Percentiles rank a stretch among this genome's conserved stretches.
These are phyloP conservation scores for Pichia sp. DNA, from an alignment of 1,139 yeast genomes.

Conservation along the genomic window DNA sequence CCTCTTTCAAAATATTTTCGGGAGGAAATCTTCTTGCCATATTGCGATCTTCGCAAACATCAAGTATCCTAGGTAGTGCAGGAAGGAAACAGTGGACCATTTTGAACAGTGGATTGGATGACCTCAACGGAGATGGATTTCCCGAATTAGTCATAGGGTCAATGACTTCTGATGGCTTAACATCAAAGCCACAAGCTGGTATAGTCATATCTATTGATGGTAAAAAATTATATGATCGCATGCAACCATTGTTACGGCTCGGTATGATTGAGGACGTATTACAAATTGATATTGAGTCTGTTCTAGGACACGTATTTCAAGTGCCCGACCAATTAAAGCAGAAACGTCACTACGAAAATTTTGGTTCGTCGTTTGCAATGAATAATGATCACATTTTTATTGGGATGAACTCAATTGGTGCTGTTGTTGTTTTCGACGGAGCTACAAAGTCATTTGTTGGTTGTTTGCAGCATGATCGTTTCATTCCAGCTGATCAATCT, in stretches of 20 bases:
- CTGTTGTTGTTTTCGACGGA: constrained; percentile 26
- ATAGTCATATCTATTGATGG: constrained; percentile 34
- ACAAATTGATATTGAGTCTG: constrained; percentile 14
- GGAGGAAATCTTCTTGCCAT: constrained; percentile 14
- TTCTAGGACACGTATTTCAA: constrained; percentile 9
- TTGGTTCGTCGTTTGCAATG: constrained; percentile 28
- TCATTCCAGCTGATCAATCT: neutral
- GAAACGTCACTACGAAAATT: constrained; percentile 30
- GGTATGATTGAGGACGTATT: neutral
- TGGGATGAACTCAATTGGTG: constrained; percentile 29
- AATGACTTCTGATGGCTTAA: constrained; percentile 30
- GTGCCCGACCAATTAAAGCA: constrained; percentile 21
- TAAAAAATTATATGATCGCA: constrained; percentile 12
- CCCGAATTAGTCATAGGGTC: constrained; percentile 40
- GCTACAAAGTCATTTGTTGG: constrained; percentile 5
- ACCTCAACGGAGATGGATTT: constrained; percentile 30
- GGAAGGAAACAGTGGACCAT: constrained; percentile 35
- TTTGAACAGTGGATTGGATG: constrained; percentile 24
- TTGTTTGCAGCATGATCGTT: neutral
- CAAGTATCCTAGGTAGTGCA: constrained; percentile 27
- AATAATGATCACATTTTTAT: constrained; percentile 24
- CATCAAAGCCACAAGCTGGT: constrained; percentile 33
- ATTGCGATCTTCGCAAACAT: constrained; percentile 12
- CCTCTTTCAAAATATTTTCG: constrained; percentile 19
- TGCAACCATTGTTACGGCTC: neutral